Evolutionary conservation across 78 protist species (phyloP).

Genomic region (Anaeramoeba ignava): DNA sequence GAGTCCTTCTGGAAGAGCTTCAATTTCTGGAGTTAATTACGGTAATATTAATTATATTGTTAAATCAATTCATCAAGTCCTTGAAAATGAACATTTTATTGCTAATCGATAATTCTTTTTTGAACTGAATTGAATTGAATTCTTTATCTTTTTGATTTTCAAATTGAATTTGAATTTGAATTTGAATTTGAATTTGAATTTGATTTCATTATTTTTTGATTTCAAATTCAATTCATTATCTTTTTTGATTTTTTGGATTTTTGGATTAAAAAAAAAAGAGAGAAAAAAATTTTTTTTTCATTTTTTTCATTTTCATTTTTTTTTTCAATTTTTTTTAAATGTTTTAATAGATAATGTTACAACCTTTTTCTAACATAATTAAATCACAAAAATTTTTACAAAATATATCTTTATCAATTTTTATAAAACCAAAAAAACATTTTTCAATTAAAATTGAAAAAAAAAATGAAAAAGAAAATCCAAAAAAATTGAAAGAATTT

Average conservation of each 20-base stretch:
- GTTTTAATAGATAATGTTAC: neutral
- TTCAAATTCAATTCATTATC: neutral
- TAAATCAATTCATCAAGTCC: neutral
- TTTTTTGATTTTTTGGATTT: conserved; percentile 3
- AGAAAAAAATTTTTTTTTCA: neutral
- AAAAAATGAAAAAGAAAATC: neutral
- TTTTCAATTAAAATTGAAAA: neutral
- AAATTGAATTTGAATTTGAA: too few relatives aligned
- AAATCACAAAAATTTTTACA: conserved; percentile 2
- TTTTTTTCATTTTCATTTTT: neutral
- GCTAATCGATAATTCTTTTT: neutral
- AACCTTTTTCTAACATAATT: neutral
- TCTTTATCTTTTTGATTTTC: too few relatives aligned
- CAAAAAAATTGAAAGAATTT: conserved; percentile 33
- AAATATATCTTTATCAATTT: neutral
- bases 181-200: conserved; percentile 7
- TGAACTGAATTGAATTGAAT: too few relatives aligned
- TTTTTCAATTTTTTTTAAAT: neutral
- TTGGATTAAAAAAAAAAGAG: neutral
- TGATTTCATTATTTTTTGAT: neutral
- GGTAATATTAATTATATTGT: neutral
- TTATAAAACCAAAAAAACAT: neutral
- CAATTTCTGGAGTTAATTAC: conserved; percentile 9
- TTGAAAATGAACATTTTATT: neutral
- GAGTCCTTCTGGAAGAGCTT: too few relatives aligned